Evolutionary conservation across 768 basidiomycete species (phyloP), one percentile per base, ranked within the genome.

Genomic region (Termitomyces sp.): DNA sequence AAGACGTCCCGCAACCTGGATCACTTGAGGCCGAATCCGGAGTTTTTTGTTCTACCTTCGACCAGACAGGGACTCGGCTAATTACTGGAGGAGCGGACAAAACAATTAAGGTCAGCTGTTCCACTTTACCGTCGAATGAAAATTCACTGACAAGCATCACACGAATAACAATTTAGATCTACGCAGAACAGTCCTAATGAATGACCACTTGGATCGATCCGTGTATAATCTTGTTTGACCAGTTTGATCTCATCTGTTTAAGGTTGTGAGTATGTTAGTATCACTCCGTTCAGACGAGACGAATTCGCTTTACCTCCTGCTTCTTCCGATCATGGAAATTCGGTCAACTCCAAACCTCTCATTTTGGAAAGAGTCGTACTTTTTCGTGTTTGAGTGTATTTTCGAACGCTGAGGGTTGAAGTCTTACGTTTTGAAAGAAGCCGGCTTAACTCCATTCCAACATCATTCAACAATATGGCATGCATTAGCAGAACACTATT

Each of bases 31-130:
- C 96, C 0, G 97, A 99, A 72, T 87, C 96, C 0, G 96, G 96
- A 56, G 84, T 97, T 11, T 98, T 97, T 78, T 96, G 92, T 68
- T 97, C 94, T 16, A 95, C 93, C 16, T 99, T 98, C 72, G 97
- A 98, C 71, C 79, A 87, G 70, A 98, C 96, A 1, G 97, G 97
- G 2, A 94, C 95, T 35, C 80, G 96, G 57, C 70, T 99, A 57
- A 94, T 95, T 63, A 97, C 95, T 16, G 97, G 97, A 38, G 90
- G 95, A 4, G 97, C 97, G 11, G 97, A 98, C 77, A 99, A 98
- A 80, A 98, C 96, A 10, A 96, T 98, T 76, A 98, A 99, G 83
- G 91, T 90, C 32, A 49, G 81, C 68, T 24, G 57, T 53, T 52
- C 41, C 22, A 44, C 10, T 36, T 18, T 58, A 56, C 56, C 36